Conservation (phyloP, 1,284 basidiomycete species). For the Mycena citricolor region DNA sequence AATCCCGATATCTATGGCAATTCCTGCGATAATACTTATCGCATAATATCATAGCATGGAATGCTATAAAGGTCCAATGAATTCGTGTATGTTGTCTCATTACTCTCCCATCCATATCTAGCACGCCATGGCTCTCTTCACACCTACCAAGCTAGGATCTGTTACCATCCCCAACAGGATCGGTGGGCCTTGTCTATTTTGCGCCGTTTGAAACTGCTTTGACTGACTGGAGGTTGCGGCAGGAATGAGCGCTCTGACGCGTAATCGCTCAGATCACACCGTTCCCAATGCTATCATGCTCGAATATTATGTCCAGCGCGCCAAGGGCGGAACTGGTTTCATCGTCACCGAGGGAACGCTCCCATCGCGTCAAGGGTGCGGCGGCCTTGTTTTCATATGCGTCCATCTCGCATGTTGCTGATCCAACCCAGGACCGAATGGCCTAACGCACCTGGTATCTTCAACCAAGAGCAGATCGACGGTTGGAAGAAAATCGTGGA, state of each 20-base stretch:
- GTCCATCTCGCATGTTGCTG: background rate
- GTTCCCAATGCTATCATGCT: constrained; percentile 39
- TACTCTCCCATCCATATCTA: too few species aligned
- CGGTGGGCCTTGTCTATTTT: background rate
- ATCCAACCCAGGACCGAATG: constrained; percentile 8
- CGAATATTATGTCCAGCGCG: constrained; percentile 49
- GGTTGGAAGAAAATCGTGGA: constrained; percentile 14
- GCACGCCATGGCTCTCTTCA: constrained; percentile 12
- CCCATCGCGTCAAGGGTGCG: constrained; percentile 38
- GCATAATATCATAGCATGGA: too few species aligned
- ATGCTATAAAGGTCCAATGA: too few species aligned
- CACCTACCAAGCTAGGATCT: constrained; percentile 8
- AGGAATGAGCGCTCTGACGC: constrained; percentile 36
- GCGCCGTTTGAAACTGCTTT: too few species aligned
- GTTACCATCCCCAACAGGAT: constrained; percentile 11
- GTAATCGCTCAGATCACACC: constrained; percentile 30
- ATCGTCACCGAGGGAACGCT: constrained; percentile 46
- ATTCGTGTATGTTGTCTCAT: too few species aligned
- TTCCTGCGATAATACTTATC: too few species aligned
- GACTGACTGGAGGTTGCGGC: background rate
- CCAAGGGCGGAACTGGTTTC: constrained; percentile 38
- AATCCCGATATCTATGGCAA: too few species aligned
- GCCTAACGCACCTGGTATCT: constrained; percentile 12
- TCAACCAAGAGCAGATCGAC: constrained; percentile 8
- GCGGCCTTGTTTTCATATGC: background rate